Evolutionary conservation across 345 rosid species (phyloP).

Genomic region (Citrus glauca): DNA sequence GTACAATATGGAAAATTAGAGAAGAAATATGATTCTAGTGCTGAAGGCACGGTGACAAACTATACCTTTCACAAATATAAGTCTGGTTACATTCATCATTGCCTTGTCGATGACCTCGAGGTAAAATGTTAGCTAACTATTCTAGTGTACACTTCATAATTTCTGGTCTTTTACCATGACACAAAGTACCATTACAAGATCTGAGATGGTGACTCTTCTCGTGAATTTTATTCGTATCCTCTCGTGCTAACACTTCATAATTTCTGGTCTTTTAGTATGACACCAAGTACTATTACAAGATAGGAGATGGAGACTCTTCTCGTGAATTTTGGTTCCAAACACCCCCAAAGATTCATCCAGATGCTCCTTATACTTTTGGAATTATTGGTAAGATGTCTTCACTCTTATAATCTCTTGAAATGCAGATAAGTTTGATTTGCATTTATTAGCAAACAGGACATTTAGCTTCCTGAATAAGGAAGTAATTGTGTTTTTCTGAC

Average conservation of each 20-base stretch:
- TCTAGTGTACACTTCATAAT: background rate
- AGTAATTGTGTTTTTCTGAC: background rate
- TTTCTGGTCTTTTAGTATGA: slow-evolving; percentile 23
- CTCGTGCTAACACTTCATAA: background rate
- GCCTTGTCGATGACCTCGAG: slow-evolving; percentile 35
- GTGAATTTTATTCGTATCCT: background rate
- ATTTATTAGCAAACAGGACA: background rate
- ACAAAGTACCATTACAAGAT: slow-evolving; percentile 37
- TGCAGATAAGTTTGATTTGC: background rate
- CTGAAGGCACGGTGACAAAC: slow-evolving; percentile 23
- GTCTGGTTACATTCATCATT: slow-evolving; percentile 51
- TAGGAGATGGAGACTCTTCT: slow-evolving; percentile 27
- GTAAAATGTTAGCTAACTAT: slow-evolving; percentile 7
- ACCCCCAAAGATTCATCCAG: slow-evolving; percentile 40
- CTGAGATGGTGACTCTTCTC: slow-evolving; percentile 20
- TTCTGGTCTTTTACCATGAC: slow-evolving; percentile 22
- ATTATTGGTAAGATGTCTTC: slow-evolving; percentile 27
- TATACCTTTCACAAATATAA: slow-evolving; percentile 36
- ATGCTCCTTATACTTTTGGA: slow-evolving; percentile 42
- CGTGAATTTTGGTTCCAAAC: slow-evolving; percentile 43
- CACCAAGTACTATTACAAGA: slow-evolving; percentile 37
- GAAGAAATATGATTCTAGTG: slow-evolving; percentile 25
- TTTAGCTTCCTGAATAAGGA: background rate
- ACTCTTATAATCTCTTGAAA: background rate
- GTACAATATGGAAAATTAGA: slow-evolving; percentile 28